These are phyloP conservation scores for Colletotrichum musae DNA, from an alignment of 2,329 filamentous ascomycete species.

Conservation along the genomic window DNA sequence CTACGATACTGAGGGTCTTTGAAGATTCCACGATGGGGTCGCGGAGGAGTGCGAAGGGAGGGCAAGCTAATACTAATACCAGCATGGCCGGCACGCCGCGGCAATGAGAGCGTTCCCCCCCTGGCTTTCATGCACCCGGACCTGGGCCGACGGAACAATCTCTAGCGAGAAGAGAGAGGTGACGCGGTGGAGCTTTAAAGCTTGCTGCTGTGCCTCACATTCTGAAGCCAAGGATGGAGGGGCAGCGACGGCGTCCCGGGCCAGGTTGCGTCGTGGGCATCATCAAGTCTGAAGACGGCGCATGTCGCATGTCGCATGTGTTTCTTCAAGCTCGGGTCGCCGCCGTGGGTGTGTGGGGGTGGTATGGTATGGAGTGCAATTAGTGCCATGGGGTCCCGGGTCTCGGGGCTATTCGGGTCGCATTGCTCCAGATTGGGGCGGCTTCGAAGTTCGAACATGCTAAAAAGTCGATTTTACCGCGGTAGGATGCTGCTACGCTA, in stretches of 20 bases:
- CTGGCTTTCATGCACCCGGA: conserved; percentile 22
- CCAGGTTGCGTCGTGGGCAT: conserved; percentile 20
- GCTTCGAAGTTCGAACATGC: conserved; percentile 20
- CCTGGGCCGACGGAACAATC: conserved; percentile 34
- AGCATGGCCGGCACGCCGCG: conserved; percentile 31
- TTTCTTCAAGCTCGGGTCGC: conserved; percentile 27
- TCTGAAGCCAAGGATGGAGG: conserved; percentile 9
- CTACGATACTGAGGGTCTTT: conserved; percentile 10
- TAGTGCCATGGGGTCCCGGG: conserved; percentile 9
- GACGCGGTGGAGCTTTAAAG: conserved; percentile 32
- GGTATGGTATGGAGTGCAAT: conserved; percentile 18
- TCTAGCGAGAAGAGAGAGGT: conserved; percentile 37
- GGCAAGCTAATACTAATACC: conserved; percentile 36
- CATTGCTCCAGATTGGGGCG: conserved; percentile 29
- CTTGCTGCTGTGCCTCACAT: conserved; percentile 16
- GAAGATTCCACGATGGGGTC: conserved; percentile 27
- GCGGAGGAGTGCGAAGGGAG: conserved; percentile 17
- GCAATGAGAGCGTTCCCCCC: conserved; percentile 20
- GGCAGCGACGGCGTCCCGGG: conserved; percentile 14
- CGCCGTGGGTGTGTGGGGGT: conserved; percentile 25
- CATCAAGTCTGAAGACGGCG: conserved; percentile 36
- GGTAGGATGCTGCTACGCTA: conserved; percentile 10
- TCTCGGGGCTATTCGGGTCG: conserved; percentile 37
- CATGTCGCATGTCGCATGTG: conserved; percentile 31
- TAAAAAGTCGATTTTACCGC: conserved; percentile 24